Evolutionary conservation across 2,329 filamentous ascomycete genomes (phyloP).

Genomic region (Pseudogymnoascus sp.): DNA sequence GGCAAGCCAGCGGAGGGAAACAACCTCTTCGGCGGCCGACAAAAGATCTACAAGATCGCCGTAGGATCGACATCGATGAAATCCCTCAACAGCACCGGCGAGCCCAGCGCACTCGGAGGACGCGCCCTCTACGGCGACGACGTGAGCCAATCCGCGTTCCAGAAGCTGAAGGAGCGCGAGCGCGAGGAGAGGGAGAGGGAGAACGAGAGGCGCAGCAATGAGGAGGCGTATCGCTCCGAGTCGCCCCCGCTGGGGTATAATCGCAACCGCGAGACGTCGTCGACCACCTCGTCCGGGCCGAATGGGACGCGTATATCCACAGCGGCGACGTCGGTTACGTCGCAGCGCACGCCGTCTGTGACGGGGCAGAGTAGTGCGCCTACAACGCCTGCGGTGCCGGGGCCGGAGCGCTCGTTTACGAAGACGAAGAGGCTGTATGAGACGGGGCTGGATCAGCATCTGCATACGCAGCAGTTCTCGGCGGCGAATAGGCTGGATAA

Average conservation of each 20-base stretch:
- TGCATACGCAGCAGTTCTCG: constrained; percentile 72
- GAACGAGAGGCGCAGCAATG: constrained; percentile 33
- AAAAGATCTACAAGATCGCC: constrained; percentile 88
- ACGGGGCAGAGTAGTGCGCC: constrained; percentile 43
- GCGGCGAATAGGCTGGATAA: constrained; percentile 74
- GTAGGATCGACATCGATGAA: constrained; percentile 38
- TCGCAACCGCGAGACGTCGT: constrained; percentile 76
- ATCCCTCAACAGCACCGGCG: constrained; percentile 27
- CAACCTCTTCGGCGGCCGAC: constrained; percentile 84
- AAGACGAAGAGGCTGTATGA: constrained; percentile 75
- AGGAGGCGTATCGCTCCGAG: constrained; percentile 37
- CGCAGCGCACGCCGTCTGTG: constrained; percentile 50
- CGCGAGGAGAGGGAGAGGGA: constrained; percentile 43
- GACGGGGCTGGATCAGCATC: constrained; percentile 68
- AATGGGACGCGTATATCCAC: constrained; percentile 70
- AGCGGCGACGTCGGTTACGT: constrained; percentile 80
- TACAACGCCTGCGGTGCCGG: constrained; percentile 32
- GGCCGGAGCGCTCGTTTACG: constrained; percentile 56
- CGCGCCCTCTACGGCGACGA: constrained; percentile 80
- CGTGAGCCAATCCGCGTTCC: constrained; percentile 73
- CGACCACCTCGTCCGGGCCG: constrained; percentile 60
- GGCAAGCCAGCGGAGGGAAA: constrained; percentile 82
- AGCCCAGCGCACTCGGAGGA: constrained; percentile 47
- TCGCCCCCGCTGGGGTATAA: constrained; percentile 59
- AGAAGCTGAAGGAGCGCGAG: constrained; percentile 54